phyloP scores from a whole-genome alignment of 306 rosid species.

The Dryas octopetala region DNA sequence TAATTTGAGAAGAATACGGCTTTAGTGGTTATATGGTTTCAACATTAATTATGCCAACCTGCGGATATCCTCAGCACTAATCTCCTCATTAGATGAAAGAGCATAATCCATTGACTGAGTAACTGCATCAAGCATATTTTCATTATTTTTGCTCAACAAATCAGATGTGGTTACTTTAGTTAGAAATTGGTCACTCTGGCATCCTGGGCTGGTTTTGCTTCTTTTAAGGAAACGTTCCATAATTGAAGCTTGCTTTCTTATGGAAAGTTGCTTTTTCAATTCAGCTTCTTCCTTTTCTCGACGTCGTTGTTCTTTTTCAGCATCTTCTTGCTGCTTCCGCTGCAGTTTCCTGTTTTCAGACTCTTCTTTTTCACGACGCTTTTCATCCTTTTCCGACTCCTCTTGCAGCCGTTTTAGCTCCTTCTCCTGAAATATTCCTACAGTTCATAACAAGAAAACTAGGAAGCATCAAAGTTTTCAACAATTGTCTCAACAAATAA shows the following conservation, averaged over 20 bases:
- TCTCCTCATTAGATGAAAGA: slow-evolving; percentile 47
- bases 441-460: slow-evolving; percentile 7
- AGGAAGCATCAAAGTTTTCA: neutral
- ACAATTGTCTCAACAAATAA: slow-evolving; percentile 19
- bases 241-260: slow-evolving; percentile 76
- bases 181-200: slow-evolving; percentile 38
- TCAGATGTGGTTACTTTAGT: slow-evolving; percentile 36
- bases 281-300: slow-evolving; percentile 80
- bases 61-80: slow-evolving; percentile 50
- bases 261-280: slow-evolving; percentile 53
- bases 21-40: slow-evolving; percentile 15
- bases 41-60: slow-evolving; percentile 40
- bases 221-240: slow-evolving; percentile 91
- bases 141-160: slow-evolving; percentile 33
- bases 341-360: slow-evolving; percentile 54
- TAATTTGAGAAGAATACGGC: slow-evolving; percentile 1
- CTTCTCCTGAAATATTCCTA: slow-evolving; percentile 52
- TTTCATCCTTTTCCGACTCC: slow-evolving; percentile 55
- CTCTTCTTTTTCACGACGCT: slow-evolving; percentile 46
- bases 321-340: slow-evolving; percentile 73
- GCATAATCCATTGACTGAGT: slow-evolving; percentile 69
- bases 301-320: slow-evolving; percentile 71
- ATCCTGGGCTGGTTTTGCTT: slow-evolving; percentile 42
- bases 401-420: slow-evolving; percentile 45
- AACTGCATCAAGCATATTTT: slow-evolving; percentile 42